These are phyloP conservation scores for Trypanosoma scelopori DNA, from an alignment of 208 protist genomes.

Conservation along the genomic window DNA sequence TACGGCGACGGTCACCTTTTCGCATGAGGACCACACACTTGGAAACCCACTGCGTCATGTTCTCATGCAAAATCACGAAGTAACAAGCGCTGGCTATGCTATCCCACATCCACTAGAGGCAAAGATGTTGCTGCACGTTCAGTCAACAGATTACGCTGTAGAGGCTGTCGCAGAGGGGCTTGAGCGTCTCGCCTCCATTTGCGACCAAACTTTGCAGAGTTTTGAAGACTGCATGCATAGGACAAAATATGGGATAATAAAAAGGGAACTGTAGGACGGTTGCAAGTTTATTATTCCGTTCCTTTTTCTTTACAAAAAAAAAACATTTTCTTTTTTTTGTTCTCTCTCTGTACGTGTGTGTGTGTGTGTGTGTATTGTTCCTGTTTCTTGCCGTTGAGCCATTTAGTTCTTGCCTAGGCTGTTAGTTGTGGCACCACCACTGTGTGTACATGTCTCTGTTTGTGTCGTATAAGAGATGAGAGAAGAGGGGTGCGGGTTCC, in stretches of 20 bases:
- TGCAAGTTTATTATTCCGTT: constrained; percentile 21
- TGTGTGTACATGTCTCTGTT: no score
- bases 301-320: constrained; percentile 1
- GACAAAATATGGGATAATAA: constrained; percentile 7
- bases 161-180: constrained; percentile 79
- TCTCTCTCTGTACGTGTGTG: background rate
- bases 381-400: no score
- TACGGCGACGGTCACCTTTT: constrained; percentile 79
- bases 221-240: constrained; percentile 73
- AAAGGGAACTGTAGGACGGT: constrained; percentile 16
- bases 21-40: constrained; percentile 92
- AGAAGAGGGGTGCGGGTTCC: no score
- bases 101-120: constrained; percentile 93
- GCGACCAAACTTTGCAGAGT: constrained; percentile 67
- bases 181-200: constrained; percentile 78
- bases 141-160: constrained; percentile 87
- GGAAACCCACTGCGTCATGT: constrained; percentile 92
- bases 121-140: constrained; percentile 93
- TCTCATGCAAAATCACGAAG: constrained; percentile 89
- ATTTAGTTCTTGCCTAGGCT: no score
- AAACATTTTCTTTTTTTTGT: no score
- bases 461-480: no score
- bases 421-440: no score
- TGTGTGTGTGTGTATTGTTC: background rate
- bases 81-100: constrained; percentile 88